Base-by-base conservation (phyloP, 2,329 filamentous ascomycete species). In the Onygena corvina region DNA sequence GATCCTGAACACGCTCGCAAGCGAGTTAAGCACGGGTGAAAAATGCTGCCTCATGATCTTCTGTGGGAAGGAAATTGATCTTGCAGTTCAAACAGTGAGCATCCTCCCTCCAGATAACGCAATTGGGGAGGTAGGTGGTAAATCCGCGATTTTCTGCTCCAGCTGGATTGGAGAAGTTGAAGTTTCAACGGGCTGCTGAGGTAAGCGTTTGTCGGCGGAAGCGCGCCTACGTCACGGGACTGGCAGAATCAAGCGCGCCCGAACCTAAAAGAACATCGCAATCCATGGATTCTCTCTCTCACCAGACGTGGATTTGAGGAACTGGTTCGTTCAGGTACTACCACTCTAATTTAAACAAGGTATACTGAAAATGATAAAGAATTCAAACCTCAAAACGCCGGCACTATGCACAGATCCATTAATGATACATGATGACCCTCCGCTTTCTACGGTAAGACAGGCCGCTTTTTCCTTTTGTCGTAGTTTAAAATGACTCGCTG, bases 401-500 rank as follows among this genome's bases (percentile, higher is more conserved):
- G 21, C 16, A 42, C 25, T n/a, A 42, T 42, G 38, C 38, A 42
- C 3, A 16, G 8, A 25, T 20, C 21, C 34, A 18, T 21, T 40
- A 21, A 21, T 40, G 6, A 4, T 25, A 42, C 21, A 42, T 27
- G 21, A n/a, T 7, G 7, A 11, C 4, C 38, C 21, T 27, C 4
- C 16, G 4, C 14, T 4, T 18, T 47, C 27, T 33, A 52, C 8
- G 50, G 33, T 18, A 48, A 38, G 16, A 52, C 52, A 14, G 61
- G 61, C 46, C 59, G 58, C 59, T 68, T 68, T 56, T 66, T 69
- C 20, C 56, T 52, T 46, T 65, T 64, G 50, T 73, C 68, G 48
- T 70, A 73, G 57, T 74, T 69, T 54, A 72, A 52, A 44, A 74
- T 66, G 54, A 64, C 69, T 49, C 71, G 63, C 50, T 67, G 66